Base-by-base conservation (phyloP, 2,329 filamentous ascomycete species). In the Orbilia blumenaviensis region DNA sequence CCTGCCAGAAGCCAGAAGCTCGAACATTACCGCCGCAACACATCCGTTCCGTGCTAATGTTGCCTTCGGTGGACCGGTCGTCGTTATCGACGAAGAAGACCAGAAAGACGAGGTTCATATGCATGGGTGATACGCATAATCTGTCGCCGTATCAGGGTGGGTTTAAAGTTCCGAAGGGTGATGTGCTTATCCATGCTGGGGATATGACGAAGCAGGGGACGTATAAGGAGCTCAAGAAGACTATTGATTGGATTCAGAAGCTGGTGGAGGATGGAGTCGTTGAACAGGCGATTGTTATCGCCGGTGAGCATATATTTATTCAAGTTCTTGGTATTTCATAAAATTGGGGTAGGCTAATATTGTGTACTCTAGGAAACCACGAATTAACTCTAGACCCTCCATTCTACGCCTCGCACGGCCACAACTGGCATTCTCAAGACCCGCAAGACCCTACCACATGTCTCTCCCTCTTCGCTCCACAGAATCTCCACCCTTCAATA, bases 181-280 rank as follows among this genome's bases (percentile, higher is more conserved):
- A 94, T 81, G 87, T 94, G 7, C 85, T 94, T 34, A 89, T 93
- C 58, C 91, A 93, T 80, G 91, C 91, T 0, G 91, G 91, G 5
- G 91, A 94, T 81, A 82, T 94, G 78, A 92, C 91, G 2, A 93
- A 92, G 81, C 88, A 91, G 80, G 91, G 91, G 14, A 89, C 82
- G 27, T 81, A 82, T 23, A 66, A 79, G 3, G 85, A 88, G 81
- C 84, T 93, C 16, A 85, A 86, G 58, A 89, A 87, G 79, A 86
- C 88, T 0, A 84, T 91, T 0, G 83, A 85, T 18, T 94, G 91
- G 91, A 84, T 93, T 6, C 88, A 61, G 23, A 29, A 36, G 32
- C 34, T 61, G 23, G 38, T 42, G 2, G n/a, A 44, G 66, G 50
- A 61, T 14, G 34, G 54, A 0, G 56, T 68, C 5, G 63, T 75